Percentiles rank a stretch among this genome's conserved stretches.
These are phyloP conservation scores for Plectosphaerella cucumerina DNA, from an alignment of 2,329 filamentous ascomycete species.

Conservation along the genomic window DNA sequence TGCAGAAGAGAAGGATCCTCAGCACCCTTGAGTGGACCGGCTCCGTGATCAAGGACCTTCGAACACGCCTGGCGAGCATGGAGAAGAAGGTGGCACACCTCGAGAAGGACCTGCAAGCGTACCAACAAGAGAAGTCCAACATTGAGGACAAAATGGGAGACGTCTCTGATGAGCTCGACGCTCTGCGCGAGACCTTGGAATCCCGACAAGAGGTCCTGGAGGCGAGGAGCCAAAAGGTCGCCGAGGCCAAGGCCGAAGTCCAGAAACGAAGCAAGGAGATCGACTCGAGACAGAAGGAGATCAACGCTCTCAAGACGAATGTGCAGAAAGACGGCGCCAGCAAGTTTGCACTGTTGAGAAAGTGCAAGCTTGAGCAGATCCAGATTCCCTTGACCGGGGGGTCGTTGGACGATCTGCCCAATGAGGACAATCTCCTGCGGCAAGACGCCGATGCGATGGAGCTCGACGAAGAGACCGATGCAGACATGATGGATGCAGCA, in stretches of 20 bases:
- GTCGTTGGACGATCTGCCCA: slow-evolving; percentile 81
- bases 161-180: slow-evolving; percentile 72
- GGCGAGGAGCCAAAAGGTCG: slow-evolving; percentile 69
- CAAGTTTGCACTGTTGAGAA: slow-evolving; percentile 78
- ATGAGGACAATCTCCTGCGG: slow-evolving; percentile 74
- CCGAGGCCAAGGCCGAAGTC: slow-evolving; percentile 73
- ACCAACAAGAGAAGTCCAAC: slow-evolving; percentile 67
- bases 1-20: slow-evolving; percentile 74
- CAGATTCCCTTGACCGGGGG: slow-evolving; percentile 72
- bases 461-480: slow-evolving; percentile 66
- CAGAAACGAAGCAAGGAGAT: slow-evolving; percentile 83
- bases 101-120: slow-evolving; percentile 63
- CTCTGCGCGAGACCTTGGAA: slow-evolving; percentile 68
- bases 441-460: slow-evolving; percentile 89
- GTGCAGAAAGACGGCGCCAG: slow-evolving; percentile 80
- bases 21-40: slow-evolving; percentile 55
- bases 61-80: slow-evolving; percentile 64
- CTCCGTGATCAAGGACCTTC: slow-evolving; percentile 50
- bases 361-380: slow-evolving; percentile 92
- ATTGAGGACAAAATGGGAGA: slow-evolving; percentile 71
- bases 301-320: slow-evolving; percentile 76
- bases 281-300: slow-evolving; percentile 66
- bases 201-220: slow-evolving; percentile 63
- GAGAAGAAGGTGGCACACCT: slow-evolving; percentile 64
- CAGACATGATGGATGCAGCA: slow-evolving; percentile 55